Evolutionary conservation across 768 basidiomycete genomes (phyloP).

Genomic region (Tulasnella sp.): DNA sequence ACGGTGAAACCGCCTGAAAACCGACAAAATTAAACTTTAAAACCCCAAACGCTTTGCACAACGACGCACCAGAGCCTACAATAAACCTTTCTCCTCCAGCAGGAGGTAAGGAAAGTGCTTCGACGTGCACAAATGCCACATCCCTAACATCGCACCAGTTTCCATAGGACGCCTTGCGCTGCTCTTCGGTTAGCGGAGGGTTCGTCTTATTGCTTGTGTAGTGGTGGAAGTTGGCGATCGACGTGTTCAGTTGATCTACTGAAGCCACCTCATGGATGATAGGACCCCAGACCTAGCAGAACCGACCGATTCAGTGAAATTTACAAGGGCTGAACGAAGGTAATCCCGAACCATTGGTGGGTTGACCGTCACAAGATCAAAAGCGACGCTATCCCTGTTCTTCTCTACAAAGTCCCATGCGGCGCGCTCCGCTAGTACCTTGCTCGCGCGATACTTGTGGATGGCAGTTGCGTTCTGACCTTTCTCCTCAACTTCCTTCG

Average conservation of each 20-base stretch:
- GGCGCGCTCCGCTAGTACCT: conserved; percentile 36
- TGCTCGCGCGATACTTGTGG: conserved; percentile 33
- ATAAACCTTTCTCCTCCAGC: conserved; percentile 32
- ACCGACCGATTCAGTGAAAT: background rate
- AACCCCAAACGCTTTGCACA: background rate
- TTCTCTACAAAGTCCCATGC: conserved; percentile 35
- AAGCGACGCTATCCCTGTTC: conserved; percentile 28
- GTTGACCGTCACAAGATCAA: conserved; percentile 33
- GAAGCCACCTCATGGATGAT: conserved; percentile 39
- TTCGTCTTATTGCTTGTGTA: conserved; percentile 21
- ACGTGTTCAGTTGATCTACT: conserved; percentile 39
- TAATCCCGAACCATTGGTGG: conserved; percentile 31
- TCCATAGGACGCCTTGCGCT: background rate
- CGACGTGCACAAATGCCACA: conserved; percentile 33
- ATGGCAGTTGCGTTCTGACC: conserved; percentile 33
- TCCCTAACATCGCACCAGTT: conserved; percentile 36
- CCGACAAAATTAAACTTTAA: background rate
- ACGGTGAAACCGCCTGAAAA: conserved; percentile 14
- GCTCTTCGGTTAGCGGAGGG: conserved; percentile 22
- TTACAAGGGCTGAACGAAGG: background rate
- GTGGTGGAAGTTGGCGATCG: conserved; percentile 25
- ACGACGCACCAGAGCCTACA: conserved; percentile 16
- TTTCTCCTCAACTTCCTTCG: conserved; percentile 34
- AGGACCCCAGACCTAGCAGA: conserved; percentile 35
- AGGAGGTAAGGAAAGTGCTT: conserved; percentile 27